Evolutionary conservation across 129 eudicot genomes (phyloP).

Genomic region (Flaveria robusta): DNA sequence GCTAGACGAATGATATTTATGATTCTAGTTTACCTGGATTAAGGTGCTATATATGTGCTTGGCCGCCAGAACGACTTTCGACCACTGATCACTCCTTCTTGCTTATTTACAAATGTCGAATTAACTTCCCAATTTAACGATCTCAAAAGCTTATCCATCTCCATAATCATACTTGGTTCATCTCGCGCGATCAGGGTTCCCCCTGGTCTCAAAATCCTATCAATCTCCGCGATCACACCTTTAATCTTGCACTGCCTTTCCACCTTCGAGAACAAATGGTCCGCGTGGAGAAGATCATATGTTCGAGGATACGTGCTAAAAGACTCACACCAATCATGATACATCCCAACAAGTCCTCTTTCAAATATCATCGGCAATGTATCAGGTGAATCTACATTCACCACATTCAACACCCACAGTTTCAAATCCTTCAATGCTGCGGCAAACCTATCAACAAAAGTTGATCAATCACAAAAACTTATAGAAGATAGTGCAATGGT

Average conservation of each 20-base stretch:
- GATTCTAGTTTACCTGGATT: no score
- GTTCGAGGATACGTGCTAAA: slow-evolving; percentile 82
- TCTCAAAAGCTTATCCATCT: slow-evolving; percentile 56
- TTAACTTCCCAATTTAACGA: slow-evolving; percentile 78
- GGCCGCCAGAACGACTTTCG: slow-evolving; percentile 75
- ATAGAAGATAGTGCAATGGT: not conserved
- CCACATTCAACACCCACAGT: slow-evolving; percentile 87
- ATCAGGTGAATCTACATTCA: slow-evolving; percentile 70
- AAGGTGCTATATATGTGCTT: slow-evolving; percentile 28
- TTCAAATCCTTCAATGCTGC: slow-evolving; percentile 76
- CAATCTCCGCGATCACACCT: slow-evolving; percentile 63
- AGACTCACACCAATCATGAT: slow-evolving; percentile 90
- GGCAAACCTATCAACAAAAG: slow-evolving; percentile 51
- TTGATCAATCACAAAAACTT: not conserved
- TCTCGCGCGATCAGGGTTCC: slow-evolving; percentile 75
- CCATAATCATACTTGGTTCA: slow-evolving; percentile 49
- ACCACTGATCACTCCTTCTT: slow-evolving; percentile 69
- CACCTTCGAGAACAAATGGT: slow-evolving; percentile 64
- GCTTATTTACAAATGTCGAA: slow-evolving; percentile 47
- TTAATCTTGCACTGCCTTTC: slow-evolving; percentile 60
- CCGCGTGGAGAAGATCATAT: slow-evolving; percentile 87
- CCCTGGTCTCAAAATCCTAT: slow-evolving; percentile 72
- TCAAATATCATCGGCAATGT: slow-evolving; percentile 78
- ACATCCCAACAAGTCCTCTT: slow-evolving; percentile 80
- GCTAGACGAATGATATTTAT: no score